Evolutionary conservation across 139 green algal genomes (phyloP).

Genomic region (Tetradesmus obliquus): DNA sequence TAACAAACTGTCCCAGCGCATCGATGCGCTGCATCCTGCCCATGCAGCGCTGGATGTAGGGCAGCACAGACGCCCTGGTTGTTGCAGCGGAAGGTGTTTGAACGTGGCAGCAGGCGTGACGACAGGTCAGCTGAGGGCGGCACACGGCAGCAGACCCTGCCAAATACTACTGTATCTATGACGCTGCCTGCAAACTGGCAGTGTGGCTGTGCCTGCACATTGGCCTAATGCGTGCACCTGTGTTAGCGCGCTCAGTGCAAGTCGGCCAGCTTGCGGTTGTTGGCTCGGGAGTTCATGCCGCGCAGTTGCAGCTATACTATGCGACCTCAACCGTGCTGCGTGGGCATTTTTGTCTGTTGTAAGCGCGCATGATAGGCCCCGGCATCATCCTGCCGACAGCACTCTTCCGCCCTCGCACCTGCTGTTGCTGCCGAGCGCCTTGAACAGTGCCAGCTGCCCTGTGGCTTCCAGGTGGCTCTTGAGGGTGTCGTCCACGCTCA

Average conservation of each 20-base stretch:
- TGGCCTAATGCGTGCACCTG: not conserved
- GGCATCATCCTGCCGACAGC: not conserved
- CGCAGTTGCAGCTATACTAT: not conserved
- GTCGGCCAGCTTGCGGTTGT: not conserved
- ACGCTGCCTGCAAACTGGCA: not conserved
- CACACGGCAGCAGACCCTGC: not conserved
- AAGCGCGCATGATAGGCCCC: not conserved
- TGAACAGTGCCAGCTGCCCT: not conserved
- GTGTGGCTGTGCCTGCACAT: not conserved
- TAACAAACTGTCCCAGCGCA: not conserved
- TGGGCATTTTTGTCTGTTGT: not conserved
- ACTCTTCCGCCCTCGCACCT: not conserved
- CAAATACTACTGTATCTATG: not conserved
- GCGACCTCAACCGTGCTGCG: not conserved
- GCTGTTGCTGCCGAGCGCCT: conserved; percentile 13
- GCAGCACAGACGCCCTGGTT: not conserved
- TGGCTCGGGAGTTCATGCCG: not conserved
- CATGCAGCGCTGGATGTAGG: not conserved
- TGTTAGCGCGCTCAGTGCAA: too few species aligned
- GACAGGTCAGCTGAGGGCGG: not conserved
- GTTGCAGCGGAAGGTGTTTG: too few species aligned
- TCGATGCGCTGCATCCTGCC: not conserved
- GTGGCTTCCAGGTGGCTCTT: not conserved
- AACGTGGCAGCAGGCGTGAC: too few species aligned
- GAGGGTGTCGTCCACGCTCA: not conserved